Evolutionary conservation across 2,329 filamentous ascomycete genomes (phyloP).

Genomic region (Cordyceps fumosorosea): DNA sequence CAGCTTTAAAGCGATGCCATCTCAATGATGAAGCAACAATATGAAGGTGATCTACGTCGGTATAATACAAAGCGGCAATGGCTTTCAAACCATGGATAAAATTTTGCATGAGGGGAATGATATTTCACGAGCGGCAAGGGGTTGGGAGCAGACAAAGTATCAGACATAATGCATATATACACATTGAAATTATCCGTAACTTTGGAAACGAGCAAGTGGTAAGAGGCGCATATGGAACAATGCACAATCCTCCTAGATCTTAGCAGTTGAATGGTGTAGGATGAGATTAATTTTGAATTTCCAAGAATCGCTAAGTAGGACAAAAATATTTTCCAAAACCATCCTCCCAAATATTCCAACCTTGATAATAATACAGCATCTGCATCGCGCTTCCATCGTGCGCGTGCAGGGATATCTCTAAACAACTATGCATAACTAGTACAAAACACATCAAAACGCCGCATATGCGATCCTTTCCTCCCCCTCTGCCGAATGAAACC

Average conservation of each 20-base stretch:
- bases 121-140: background rate
- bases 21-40: background rate
- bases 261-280: too few relatives aligned
- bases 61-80: background rate
- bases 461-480: background rate
- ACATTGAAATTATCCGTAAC: too few relatives aligned
- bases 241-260: background rate
- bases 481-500: background rate
- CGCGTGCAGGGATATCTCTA: background rate
- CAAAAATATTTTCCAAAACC: background rate
- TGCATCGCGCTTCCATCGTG: background rate
- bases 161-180: background rate
- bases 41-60: background rate
- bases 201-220: background rate
- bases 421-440: background rate
- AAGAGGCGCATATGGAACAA: background rate
- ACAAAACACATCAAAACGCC: background rate
- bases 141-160: background rate
- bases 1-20: conserved; percentile 21
- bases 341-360: background rate
- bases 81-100: background rate
- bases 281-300: background rate
- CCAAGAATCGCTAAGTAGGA: background rate
- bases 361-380: background rate
- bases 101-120: background rate